Conservation (phyloP, 31 red algal genomes). For the Bonnemaisonia californica region DNA sequence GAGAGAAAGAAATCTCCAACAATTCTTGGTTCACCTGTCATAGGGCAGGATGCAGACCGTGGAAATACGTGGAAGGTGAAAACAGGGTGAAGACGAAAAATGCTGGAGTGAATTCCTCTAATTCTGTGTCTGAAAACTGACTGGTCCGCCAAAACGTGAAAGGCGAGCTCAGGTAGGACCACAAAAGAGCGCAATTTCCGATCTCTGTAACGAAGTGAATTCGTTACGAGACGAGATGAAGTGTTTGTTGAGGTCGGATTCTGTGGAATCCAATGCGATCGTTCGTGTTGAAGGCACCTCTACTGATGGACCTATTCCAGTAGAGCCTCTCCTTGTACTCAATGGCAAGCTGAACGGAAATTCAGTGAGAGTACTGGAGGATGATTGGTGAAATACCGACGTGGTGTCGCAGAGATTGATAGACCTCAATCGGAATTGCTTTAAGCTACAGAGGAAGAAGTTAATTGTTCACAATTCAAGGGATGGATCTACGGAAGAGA, state of each 20-base stretch:
- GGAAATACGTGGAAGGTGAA: background rate
- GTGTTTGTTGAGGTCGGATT: no score
- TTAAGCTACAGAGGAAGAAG: background rate
- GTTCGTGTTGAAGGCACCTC: no score
- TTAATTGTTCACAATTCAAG: background rate
- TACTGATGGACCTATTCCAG: slow-evolving; percentile 36
- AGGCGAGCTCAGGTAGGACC: slow-evolving; percentile 21
- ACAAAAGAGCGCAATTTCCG: background rate
- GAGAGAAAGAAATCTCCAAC: background rate
- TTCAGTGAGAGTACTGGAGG: slow-evolving; percentile 3
- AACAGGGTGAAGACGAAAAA: background rate
- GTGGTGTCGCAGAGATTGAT: slow-evolving; percentile 24
- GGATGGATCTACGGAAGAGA: slow-evolving; percentile 9
- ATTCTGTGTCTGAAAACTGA: slow-evolving; percentile 44
- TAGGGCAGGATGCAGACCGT: slow-evolving; percentile 16
- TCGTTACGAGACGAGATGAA: background rate
- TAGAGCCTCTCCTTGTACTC: slow-evolving; percentile 26
- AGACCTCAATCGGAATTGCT: background rate
- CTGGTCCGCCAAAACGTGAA: slow-evolving; percentile 12
- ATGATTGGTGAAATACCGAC: slow-evolving; percentile 28
- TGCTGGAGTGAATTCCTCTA: background rate
- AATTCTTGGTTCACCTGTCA: slow-evolving; percentile 16
- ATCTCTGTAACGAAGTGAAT: background rate
- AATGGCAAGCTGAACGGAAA: slow-evolving; percentile 15
- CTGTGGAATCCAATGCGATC: no score